These are phyloP conservation scores for Claviceps arundinis DNA, from an alignment of 2,329 filamentous ascomycete species.

Conservation along the genomic window DNA sequence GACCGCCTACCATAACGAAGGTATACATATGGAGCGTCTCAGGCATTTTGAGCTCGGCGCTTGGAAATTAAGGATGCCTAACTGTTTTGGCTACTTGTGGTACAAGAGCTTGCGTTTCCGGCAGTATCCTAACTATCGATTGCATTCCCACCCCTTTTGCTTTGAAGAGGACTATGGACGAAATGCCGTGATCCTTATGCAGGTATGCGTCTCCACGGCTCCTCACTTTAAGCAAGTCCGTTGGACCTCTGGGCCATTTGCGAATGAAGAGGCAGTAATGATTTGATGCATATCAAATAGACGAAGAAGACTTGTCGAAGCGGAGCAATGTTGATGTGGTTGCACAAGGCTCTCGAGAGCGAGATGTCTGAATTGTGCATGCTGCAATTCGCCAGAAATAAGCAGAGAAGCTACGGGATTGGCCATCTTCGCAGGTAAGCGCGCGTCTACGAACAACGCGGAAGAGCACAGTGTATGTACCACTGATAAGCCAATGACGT, in stretches of 20 bases:
- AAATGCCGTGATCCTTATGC: not conserved
- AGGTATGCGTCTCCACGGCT: not conserved
- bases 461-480: too few species aligned
- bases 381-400: not conserved
- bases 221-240: not conserved
- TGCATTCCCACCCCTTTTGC: not conserved
- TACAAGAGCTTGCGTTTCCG: not conserved
- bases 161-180: not conserved
- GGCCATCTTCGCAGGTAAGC: not conserved
- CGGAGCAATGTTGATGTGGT: not conserved
- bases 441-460: constrained; percentile 1
- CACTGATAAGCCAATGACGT: too few species aligned
- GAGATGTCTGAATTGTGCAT: not conserved
- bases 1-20: too few species aligned
- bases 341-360: too few species aligned
- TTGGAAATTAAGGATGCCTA: constrained; percentile 4
- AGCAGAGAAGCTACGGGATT: not conserved
- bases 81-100: not conserved
- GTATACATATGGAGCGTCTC: too few species aligned
- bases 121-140: not conserved
- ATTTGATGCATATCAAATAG: not conserved
- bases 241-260: not conserved
- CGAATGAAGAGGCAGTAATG: not conserved
- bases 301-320: not conserved
- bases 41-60: constrained; percentile 1